phyloP scores from a whole-genome alignment of 129 eudicot genomes.

The Artemisia tridentata region DNA sequence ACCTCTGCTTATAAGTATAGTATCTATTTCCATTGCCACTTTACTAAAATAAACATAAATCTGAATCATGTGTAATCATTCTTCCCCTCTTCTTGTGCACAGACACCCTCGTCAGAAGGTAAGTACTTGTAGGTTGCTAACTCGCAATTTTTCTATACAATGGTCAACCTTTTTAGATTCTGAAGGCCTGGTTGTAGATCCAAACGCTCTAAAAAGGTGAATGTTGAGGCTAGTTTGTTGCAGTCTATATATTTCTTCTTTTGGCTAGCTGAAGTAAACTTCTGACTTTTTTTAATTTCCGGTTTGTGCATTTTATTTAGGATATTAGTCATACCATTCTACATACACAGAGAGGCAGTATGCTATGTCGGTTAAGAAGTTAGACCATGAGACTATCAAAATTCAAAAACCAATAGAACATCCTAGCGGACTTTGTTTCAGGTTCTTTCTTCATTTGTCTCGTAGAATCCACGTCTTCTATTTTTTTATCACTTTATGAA shows the following conservation, averaged over 20 bases:
- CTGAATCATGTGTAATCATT: too few species aligned
- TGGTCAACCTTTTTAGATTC: constrained; percentile 76
- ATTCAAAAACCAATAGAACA: constrained; percentile 91
- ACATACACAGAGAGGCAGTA: constrained; percentile 87
- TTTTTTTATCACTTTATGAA: too few species aligned
- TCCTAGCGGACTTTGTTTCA: constrained; percentile 16
- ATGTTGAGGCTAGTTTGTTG: constrained; percentile 68
- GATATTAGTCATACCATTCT: constrained; percentile 62
- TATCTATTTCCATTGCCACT: too few species aligned
- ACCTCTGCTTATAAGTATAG: too few species aligned
- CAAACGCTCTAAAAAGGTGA: constrained; percentile 67
- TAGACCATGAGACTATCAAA: constrained; percentile 67
- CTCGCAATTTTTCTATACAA: constrained; percentile 40
- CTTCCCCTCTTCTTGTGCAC: neutral
- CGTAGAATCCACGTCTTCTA: neutral
- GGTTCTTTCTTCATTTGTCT: neutral
- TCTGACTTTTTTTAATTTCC: constrained; percentile 24
- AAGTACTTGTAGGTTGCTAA: too few species aligned
- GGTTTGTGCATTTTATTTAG: constrained; percentile 86
- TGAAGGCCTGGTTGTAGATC: constrained; percentile 74
- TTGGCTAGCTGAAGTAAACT: constrained; percentile 7
- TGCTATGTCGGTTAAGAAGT: constrained; percentile 54
- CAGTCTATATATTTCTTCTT: neutral
- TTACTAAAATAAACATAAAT: too few species aligned
- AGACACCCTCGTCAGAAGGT: neutral